Base-by-base conservation (phyloP, 176 grass and related monocot species). In the Cymbopogon citratus region DNA sequence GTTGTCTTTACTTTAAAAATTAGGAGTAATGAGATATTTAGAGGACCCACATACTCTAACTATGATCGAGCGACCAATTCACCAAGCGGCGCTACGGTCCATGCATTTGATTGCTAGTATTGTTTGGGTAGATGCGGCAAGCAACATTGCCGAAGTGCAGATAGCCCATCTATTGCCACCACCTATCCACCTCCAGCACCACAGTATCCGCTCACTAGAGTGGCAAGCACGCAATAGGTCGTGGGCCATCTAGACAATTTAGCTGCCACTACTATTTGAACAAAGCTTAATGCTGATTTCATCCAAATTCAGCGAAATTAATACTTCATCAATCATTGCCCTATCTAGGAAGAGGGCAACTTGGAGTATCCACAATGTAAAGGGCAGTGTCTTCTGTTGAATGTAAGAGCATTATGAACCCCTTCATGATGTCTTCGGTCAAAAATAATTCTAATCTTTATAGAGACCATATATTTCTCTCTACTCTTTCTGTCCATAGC, bases 161-260 rank as follows among this genome's bases (percentile, higher is more conserved):
- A n/a, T n/a, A 2, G 88, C 88, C 93, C 93, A 97, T 33, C 93
- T 91, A 4, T 83, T 97, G 43, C 93, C 93, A 0, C 93, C 93
- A 0, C 93, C 93, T n/a, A n/a, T n/a, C n/a, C n/a, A n/a, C n/a
- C n/a, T n/a, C 93, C 93, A 97, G 59, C 93, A 97, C 52, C 93
- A 87, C 76, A 93, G 77, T 67, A 97, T 93, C 56, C 93, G 85
- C 80, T 97, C 93, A 19, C 90, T 91, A 6, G 88, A 86, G 40
- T 97, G 93, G n/a, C 93, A 86, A 76, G 91, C 93, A 7, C 86
- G 78, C 82, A 92, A 60, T 35, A 97, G 56, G 15, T 81, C 62
- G 38, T 86, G 86, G 3, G 93, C 91, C 88, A 91, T 86, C 29
- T 87, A 83, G 15, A 86, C 91, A 18, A 86, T 90, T 87, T 91